Evolutionary conservation across 495 filamentous ascomycete genomes (phyloP).

Genomic region (Trichoderma gamsii): DNA sequence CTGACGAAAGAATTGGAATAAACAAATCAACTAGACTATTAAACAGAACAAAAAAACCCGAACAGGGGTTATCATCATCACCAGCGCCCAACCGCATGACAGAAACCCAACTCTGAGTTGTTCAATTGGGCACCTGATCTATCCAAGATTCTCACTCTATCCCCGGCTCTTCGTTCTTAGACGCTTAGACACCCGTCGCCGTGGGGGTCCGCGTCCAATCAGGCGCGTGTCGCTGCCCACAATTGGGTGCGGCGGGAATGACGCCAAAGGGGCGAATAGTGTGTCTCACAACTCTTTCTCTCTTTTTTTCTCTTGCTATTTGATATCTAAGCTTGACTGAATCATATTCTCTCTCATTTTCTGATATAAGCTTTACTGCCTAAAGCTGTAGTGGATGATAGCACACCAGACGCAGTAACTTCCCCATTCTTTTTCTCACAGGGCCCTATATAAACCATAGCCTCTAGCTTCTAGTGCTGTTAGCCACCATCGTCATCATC

Average conservation of each 20-base stretch:
- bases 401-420: no score
- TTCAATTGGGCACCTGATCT: not conserved
- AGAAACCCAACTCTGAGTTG: not conserved
- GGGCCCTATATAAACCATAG: not conserved
- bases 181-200: not conserved
- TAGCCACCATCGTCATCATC: slow-evolving; percentile 5
- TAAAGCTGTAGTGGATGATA: no score
- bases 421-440: not conserved
- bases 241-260: not conserved
- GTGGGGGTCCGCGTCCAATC: not conserved
- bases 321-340: not conserved
- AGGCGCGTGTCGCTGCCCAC: not conserved
- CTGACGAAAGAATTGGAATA: no score
- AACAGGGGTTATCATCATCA: no score
- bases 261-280: not conserved
- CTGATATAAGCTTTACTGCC: not conserved
- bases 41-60: not conserved
- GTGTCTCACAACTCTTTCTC: not conserved
- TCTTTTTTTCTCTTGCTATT: not conserved
- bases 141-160: not conserved
- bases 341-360: not conserved
- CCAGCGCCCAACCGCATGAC: not conserved
- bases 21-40: no score
- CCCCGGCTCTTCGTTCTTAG: no score
- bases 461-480: not conserved